Percentiles rank a stretch among this genome's conserved stretches.
Conservation (phyloP, 148 eudicot species). For the Camellia lanceoleosa region DNA sequence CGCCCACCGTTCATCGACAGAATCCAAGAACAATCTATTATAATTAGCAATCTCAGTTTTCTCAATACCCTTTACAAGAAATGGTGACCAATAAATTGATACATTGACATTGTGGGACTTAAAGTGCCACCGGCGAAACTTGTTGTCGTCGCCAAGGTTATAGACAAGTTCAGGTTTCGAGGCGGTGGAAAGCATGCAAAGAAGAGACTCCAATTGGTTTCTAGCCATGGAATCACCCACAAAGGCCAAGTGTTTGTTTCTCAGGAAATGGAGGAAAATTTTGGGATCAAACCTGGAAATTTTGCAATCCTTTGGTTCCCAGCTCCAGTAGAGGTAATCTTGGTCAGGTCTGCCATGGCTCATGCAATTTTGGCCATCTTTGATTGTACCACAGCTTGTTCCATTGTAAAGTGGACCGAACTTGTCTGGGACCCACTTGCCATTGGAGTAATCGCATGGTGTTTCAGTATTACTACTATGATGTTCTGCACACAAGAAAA, state of each 20-base stretch:
- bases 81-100: conserved; percentile 87
- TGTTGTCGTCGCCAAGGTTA: conserved; percentile 64
- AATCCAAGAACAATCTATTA: conserved; percentile 61
- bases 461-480: conserved; percentile 18
- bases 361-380: conserved; percentile 79
- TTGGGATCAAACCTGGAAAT: conserved; percentile 72
- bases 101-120: conserved; percentile 56
- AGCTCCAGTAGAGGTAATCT: conserved; percentile 72
- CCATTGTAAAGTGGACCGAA: conserved; percentile 74
- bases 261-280: conserved; percentile 47
- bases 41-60: conserved; percentile 42
- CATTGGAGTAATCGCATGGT: conserved; percentile 71
- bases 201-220: conserved; percentile 81
- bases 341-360: conserved; percentile 69
- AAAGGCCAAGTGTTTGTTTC: conserved; percentile 76
- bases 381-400: conserved; percentile 66
- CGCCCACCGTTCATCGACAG: conserved; percentile 73
- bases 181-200: conserved; percentile 65
- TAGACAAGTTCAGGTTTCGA: conserved; percentile 54
- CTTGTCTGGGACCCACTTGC: conserved; percentile 58
- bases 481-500: conserved; percentile 29
- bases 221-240: conserved; percentile 97
- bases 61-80: conserved; percentile 76
- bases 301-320: conserved; percentile 64
- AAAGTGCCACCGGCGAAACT: conserved; percentile 73